Conservation (phyloP, 768 basidiomycete genomes). For the Amanita fuliginea region DNA sequence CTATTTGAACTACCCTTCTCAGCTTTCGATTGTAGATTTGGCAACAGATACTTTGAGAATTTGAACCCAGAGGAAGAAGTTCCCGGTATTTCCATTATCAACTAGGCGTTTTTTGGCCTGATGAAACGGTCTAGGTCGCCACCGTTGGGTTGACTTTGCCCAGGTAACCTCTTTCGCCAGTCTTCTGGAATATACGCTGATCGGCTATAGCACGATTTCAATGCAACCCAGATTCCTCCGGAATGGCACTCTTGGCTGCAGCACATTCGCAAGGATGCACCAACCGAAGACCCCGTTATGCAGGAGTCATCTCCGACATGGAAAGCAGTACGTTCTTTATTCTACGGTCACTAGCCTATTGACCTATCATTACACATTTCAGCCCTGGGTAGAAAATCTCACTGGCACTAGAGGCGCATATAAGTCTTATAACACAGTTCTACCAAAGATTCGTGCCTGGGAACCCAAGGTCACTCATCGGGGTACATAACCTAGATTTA, state of each 20-base stretch:
- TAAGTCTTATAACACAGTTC: slow-evolving; percentile 78
- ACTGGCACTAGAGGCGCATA: slow-evolving; percentile 91
- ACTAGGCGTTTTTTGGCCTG: background rate
- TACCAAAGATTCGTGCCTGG: slow-evolving; percentile 79
- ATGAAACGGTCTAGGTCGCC: slow-evolving; percentile 52
- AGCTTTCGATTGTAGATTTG: slow-evolving; percentile 46
- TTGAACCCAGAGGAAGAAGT: slow-evolving; percentile 77
- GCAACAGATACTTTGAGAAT: slow-evolving; percentile 94
- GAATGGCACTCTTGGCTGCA: slow-evolving; percentile 97
- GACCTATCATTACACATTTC: slow-evolving; percentile 5
- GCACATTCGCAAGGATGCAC: slow-evolving; percentile 81
- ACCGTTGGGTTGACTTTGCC: slow-evolving; percentile 92
- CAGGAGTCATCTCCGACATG: slow-evolving; percentile 63
- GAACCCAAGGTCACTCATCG: slow-evolving; percentile 59
- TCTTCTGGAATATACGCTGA: background rate
- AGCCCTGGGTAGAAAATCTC: slow-evolving; percentile 84
- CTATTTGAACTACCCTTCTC: background rate
- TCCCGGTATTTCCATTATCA: slow-evolving; percentile 45
- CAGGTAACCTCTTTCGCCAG: slow-evolving; percentile 44
- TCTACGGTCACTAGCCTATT: background rate
- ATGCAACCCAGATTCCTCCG: slow-evolving; percentile 89
- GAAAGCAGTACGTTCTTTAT: slow-evolving; percentile 54
- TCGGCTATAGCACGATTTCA: slow-evolving; percentile 56
- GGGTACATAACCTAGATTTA: slow-evolving; percentile 8
- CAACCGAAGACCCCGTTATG: slow-evolving; percentile 63